Evolutionary conservation across 306 rosid species (phyloP), one percentile per base, ranked within the genome.

Genomic region (Oemleria cerasiformis): DNA sequence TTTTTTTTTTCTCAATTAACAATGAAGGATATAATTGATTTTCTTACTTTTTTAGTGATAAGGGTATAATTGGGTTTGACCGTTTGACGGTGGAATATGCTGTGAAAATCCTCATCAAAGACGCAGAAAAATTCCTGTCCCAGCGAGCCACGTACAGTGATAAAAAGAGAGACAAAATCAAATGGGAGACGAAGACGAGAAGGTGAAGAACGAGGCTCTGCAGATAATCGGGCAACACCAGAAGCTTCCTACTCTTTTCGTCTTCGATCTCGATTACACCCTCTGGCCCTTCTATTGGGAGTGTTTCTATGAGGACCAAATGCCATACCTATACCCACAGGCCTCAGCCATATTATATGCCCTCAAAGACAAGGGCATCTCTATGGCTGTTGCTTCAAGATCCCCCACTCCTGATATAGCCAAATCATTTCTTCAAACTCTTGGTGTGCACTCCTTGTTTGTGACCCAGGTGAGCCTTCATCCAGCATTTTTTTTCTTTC

Each of bases 211-310:
- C 57, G 78, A 81, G 69, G 84, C 86, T 12, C 9, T 85, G 60
- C 80, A 73, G 72, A 73, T 79, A 38, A 75, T 85, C 13, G 82
- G 65, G 9, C 65, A 50, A 72, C 78, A 73, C 44, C 76, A 53
- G 58, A 76, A 70, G 20, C 79, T 83, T 62, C 84, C 81, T 1
- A 79, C 79, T 58, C 81, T 90, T 0, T 85, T 90, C 1, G 92
- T 92, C 74, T 90, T 92, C 79, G 98, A 90, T 73, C 98, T 92
- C 80, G 96, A 92, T 77, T 90, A 92, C 88, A 92, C 96, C 63
- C 96, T 92, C 78, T 92, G 98, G 96, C 98, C 98, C 50, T 86
- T 90, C 83, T 92, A 85, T 79, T 90, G 98, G 19, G 96, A 90
- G 61, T 92, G 95, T 41, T 83, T 80, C 36, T 86, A 96, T 7